Evolutionary conservation across 768 basidiomycete species (phyloP).

Genomic region (Suillus cothurnatus): DNA sequence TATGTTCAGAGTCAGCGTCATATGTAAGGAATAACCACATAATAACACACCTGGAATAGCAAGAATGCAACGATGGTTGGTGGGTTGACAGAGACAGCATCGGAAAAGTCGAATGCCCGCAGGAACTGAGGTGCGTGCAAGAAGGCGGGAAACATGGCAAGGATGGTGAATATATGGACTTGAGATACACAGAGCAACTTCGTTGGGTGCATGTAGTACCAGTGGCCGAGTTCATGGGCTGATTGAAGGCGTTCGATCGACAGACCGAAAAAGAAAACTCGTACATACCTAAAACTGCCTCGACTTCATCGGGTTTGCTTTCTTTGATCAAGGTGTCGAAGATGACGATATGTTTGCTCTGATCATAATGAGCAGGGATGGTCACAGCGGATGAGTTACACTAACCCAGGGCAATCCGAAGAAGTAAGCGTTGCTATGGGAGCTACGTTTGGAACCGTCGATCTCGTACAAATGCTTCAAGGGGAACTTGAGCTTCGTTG

Average conservation of each 20-base stretch:
- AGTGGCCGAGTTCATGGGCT: slow-evolving; percentile 97
- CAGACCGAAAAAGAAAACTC: background rate
- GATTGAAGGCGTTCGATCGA: background rate
- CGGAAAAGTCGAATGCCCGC: slow-evolving; percentile 78
- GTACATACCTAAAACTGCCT: slow-evolving; percentile 79
- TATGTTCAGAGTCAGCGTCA: slow-evolving; percentile 24
- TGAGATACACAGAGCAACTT: slow-evolving; percentile 88
- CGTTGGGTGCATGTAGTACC: slow-evolving; percentile 89
- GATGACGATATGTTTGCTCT: slow-evolving; percentile 95
- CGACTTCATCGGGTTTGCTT: slow-evolving; percentile 88
- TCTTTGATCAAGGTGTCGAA: slow-evolving; percentile 97
- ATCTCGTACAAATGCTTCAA: slow-evolving; percentile 95
- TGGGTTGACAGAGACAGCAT: slow-evolving; percentile 59
- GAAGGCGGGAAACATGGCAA: slow-evolving; percentile 90
- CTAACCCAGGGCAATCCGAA: slow-evolving; percentile 93
- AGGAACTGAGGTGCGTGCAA: slow-evolving; percentile 78
- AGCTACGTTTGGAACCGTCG: slow-evolving; percentile 93
- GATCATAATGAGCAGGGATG: background rate
- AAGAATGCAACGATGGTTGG: slow-evolving; percentile 87
- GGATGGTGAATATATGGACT: slow-evolving; percentile 83
- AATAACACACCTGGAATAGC: slow-evolving; percentile 65
- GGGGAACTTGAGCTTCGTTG: slow-evolving; percentile 86
- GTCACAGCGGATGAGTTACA: slow-evolving; percentile 9
- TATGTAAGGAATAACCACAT: background rate
- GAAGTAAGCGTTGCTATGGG: slow-evolving; percentile 98